phyloP scores from a whole-genome alignment of 1,139 yeast genomes.

The Saccharomyces hybrid region DNA sequence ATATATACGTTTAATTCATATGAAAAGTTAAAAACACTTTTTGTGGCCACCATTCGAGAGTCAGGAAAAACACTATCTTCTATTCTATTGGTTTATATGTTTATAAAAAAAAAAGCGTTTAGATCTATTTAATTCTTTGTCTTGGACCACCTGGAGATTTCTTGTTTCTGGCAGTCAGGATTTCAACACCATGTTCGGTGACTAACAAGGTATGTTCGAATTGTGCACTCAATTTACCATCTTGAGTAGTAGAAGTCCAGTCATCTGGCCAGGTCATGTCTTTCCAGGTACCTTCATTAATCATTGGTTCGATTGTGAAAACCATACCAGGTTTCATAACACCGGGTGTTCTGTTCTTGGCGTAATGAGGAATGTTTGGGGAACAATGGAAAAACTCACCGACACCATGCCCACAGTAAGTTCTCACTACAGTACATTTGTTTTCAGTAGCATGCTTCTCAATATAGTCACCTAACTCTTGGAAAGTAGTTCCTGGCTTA shows the following conservation, averaged over 20 bases:
- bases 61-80: background rate
- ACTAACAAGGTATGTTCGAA: slow-evolving; percentile 90
- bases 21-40: background rate
- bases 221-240: slow-evolving; percentile 86
- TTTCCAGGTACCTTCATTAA: slow-evolving; percentile 74
- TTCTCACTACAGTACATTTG: slow-evolving; percentile 77
- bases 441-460: slow-evolving; percentile 79
- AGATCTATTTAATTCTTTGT: slow-evolving; percentile 40
- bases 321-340: slow-evolving; percentile 94
- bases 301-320: slow-evolving; percentile 97
- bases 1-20: background rate
- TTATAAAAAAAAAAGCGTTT: background rate
- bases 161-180: slow-evolving; percentile 72
- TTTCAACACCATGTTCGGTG: slow-evolving; percentile 90
- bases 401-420: slow-evolving; percentile 93
- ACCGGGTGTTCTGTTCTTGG: slow-evolving; percentile 87
- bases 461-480: slow-evolving; percentile 81
- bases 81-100: background rate
- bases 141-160: slow-evolving; percentile 85
- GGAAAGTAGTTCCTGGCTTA: slow-evolving; percentile 87
- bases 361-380: slow-evolving; percentile 92
- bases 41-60: background rate
- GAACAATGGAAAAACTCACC: slow-evolving; percentile 83
- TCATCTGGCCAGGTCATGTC: slow-evolving; percentile 95
- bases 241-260: slow-evolving; percentile 91